Base-by-base conservation (phyloP, 805 yeast genomes). In the Ogataea wickerhamii region DNA sequence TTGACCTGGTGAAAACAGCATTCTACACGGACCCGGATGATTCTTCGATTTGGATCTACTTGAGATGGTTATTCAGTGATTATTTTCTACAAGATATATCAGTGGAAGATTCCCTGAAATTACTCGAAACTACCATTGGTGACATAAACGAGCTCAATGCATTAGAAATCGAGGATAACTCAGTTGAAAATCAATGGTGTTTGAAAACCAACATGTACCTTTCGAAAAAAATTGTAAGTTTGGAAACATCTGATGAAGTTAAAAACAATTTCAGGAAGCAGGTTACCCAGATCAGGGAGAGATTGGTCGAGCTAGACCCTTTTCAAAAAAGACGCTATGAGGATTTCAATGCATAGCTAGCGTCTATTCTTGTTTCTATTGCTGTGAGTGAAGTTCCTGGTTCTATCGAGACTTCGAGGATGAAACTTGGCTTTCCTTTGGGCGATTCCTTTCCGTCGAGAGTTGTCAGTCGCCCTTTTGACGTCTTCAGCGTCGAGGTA, bases 11-110 rank as follows among this genome's bases (percentile, higher is more conserved):
- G 25, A 82, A 80, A 42, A 82, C 86, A 20, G 98, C 98, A 0
- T 77, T 87, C 63, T 87, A 80, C 55, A 87, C 95, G 48, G 98
- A 93, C 57, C 89, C 95, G 0, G 91, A 86, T 37, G 98, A 93
- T 55, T 89, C 94, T 30, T 85, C 96, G 0, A 83, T 87, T 0
- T 93, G 98, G 97, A 70, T 84, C 2, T 93, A 89, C 56, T 70
- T 87, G 41, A 74, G 80, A 36, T 93, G 98, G 98, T 66, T 91
- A 17, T 54, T 76, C 6, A 66, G 71, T 5, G 71, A 71, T 25
- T 58, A 57, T 10, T 61, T 73, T 23, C 64, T 76, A 24, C 53
- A 56, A 5, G 52, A 58, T 1, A 36, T 65, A 27, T 30, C 49
- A 14, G 40, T 17, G n/a, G 61, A 55, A 1, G 61, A 66, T 16